A percentile compares a stretch with the other conserved stretches of the same genome.
These are phyloP conservation scores for Hibiscus mutabilis DNA, from an alignment of 345 rosid genomes.

Conservation along the genomic window DNA sequence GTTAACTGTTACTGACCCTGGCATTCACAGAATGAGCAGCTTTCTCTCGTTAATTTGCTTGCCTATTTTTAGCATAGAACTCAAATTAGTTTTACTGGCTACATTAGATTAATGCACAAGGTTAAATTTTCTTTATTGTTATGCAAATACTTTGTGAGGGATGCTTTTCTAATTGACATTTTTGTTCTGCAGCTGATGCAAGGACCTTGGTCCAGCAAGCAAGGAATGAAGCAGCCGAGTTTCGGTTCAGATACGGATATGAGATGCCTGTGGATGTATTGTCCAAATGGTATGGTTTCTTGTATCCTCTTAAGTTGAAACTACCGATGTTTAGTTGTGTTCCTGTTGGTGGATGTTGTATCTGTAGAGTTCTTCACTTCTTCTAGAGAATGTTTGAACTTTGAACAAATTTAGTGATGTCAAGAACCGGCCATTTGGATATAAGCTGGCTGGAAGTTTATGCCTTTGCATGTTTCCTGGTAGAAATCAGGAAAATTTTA, in stretches of 20 bases:
- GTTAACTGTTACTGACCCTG: not conserved
- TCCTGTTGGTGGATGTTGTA: not conserved
- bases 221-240: conserved; percentile 98
- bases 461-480: not conserved
- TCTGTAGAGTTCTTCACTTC: not conserved
- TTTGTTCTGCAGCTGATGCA: conserved; percentile 73
- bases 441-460: not conserved
- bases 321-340: not conserved
- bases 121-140: not conserved
- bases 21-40: not conserved
- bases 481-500: not conserved
- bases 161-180: not conserved
- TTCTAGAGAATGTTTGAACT: conserved; percentile 7
- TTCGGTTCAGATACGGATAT: conserved; percentile 86
- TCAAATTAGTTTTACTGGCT: not conserved
- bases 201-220: conserved; percentile 98
- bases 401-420: conserved; percentile 9
- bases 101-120: not conserved
- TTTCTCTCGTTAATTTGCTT: not conserved
- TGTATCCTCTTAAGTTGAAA: not conserved
- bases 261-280: conserved; percentile 96
- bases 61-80: not conserved
- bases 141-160: not conserved
- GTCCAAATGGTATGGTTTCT: conserved; percentile 47
- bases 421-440: not conserved